A percentile compares a stretch with the other conserved stretches of the same genome.
Evolutionary conservation across 1,284 basidiomycete species (phyloP).

Genomic region (Rhodotorula sp.): DNA sequence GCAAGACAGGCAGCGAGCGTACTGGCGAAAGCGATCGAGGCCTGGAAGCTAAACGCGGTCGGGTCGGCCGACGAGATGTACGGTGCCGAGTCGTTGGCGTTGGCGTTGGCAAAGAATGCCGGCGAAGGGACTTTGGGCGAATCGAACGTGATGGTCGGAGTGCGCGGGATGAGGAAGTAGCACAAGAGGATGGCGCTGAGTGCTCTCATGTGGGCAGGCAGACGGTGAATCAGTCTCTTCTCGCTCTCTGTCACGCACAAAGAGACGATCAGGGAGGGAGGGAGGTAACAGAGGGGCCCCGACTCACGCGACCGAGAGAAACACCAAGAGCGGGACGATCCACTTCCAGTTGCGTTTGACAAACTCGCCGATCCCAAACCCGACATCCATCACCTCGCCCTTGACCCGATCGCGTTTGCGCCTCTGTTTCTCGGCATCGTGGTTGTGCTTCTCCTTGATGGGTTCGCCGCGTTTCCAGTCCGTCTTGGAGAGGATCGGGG

Average conservation of each 20-base stretch:
- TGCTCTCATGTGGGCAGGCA: too few relatives aligned
- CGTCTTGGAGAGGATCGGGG: constrained; percentile 4
- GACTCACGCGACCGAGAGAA: constrained; percentile 22
- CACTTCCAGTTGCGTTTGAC: constrained; percentile 18
- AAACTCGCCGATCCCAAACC: neutral
- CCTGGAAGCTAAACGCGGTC: constrained; percentile 20
- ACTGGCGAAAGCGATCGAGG: constrained; percentile 16
- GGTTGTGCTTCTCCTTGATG: constrained; percentile 17
- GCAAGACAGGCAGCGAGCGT: neutral
- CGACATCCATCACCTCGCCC: neutral
- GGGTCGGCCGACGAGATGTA: constrained; percentile 24
- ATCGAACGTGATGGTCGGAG: constrained; percentile 26
- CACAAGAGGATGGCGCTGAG: constrained; percentile 19
- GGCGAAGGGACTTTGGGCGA: constrained; percentile 16
- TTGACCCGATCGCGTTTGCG: constrained; percentile 1
- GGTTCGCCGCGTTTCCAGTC: constrained; percentile 26
- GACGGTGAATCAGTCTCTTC: neutral
- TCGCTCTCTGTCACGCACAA: neutral
- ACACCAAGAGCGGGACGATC: constrained; percentile 10
- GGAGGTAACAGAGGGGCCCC: too few relatives aligned
- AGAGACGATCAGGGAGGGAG: too few relatives aligned
- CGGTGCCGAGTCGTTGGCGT: constrained; percentile 14
- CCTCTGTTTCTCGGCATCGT: constrained; percentile 11
- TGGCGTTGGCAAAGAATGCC: constrained; percentile 17
- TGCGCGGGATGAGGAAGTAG: constrained; percentile 28